phyloP scores from a whole-genome alignment of 768 basidiomycete genomes.

The Dacryopinax spathularia region DNA sequence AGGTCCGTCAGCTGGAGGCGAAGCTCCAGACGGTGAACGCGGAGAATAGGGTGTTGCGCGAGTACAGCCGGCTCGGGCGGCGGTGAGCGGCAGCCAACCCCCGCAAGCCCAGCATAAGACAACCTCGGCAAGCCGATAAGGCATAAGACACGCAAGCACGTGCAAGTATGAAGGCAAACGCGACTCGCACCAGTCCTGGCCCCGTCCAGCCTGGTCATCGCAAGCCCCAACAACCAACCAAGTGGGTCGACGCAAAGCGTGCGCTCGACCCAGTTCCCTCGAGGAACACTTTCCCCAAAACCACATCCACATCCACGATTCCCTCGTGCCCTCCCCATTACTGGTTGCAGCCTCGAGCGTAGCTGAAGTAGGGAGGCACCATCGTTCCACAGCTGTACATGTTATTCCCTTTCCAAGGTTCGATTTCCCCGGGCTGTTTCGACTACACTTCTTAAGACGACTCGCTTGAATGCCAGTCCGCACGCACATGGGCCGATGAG shows the following conservation, averaged over 20 bases:
- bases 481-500: neutral
- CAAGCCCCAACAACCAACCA: no score
- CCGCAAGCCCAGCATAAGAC: neutral
- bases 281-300: neutral
- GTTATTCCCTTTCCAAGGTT: no score
- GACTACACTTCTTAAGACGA: neutral
- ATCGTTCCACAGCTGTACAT: neutral
- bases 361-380: no score
- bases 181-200: neutral
- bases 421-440: neutral
- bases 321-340: no score
- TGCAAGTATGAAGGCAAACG: no score
- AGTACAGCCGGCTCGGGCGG: slow-evolving; percentile 1
- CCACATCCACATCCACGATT: neutral
- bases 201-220: neutral
- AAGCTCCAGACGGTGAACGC: neutral
- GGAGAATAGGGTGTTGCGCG: neutral
- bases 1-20: neutral
- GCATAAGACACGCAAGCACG: no score
- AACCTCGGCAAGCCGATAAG: no score
- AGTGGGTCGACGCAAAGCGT: neutral
- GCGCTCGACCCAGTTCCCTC: neutral
- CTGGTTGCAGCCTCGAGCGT: no score
- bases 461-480: no score
- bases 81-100: neutral